Evolutionary conservation across 371 early-diverging fungal genomes (phyloP).

Genomic region (Mortierella sp.): DNA sequence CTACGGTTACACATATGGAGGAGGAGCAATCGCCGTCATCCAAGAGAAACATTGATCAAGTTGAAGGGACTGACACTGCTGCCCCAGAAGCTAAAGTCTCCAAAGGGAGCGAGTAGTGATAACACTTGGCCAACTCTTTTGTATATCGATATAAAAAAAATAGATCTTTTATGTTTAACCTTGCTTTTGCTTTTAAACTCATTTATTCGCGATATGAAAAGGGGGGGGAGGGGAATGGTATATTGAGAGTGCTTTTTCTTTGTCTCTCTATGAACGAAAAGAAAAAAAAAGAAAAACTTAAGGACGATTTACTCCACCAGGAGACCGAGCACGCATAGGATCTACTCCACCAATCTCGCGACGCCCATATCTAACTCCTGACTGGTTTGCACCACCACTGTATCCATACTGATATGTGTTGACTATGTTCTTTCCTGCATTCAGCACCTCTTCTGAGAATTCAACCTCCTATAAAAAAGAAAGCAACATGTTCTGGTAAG

Average conservation of each 20-base stretch:
- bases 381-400: constrained; percentile 68
- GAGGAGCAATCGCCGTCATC: neutral
- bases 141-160: too few species aligned
- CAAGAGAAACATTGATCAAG: constrained; percentile 42
- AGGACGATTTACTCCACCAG: neutral
- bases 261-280: neutral
- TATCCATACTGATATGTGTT: constrained; percentile 71
- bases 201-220: neutral
- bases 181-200: neutral
- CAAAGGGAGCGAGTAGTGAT: constrained; percentile 3
- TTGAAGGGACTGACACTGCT: constrained; percentile 21
- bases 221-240: neutral
- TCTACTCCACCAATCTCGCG: constrained; percentile 63
- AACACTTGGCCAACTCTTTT: neutral
- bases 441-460: constrained; percentile 77
- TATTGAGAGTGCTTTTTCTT: too few species aligned
- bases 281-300: too few species aligned
- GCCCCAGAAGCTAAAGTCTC: constrained; percentile 31
- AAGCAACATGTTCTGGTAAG: too few species aligned
- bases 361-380: constrained; percentile 66
- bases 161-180: too few species aligned
- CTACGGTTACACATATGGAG: neutral
- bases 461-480: constrained; percentile 57
- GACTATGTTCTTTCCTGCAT: constrained; percentile 67
- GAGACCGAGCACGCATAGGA: constrained; percentile 9